Base-by-base conservation (phyloP, 306 rosid genomes). In the Senna siamea region DNA sequence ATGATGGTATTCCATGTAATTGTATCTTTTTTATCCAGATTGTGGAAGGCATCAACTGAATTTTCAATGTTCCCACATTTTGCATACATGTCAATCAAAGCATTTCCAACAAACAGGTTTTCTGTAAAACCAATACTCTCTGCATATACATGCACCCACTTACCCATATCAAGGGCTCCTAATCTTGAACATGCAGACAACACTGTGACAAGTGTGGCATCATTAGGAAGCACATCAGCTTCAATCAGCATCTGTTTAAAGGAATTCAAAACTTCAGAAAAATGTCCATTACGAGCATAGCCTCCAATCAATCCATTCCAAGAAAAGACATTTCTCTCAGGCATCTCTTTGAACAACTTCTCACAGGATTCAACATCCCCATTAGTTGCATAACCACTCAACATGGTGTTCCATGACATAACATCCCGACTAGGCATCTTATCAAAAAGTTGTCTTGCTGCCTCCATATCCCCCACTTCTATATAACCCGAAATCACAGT, bases 111-210 rank as follows among this genome's bases (percentile, higher is more conserved):
- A 67, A 69, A 85, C 68, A 90, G 34, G 64, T 85, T 88, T 50
- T 78, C 69, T 58, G 76, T 77, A 60, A 83, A 84, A 50, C 92
- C 92, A 40, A 78, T 67, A 53, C 66, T 85, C 56, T 76, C 83
- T 3, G 90, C 89, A 74, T 83, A 83, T 6, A 56, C 58, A 56
- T 83, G 87, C 57, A 80, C 84, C 84, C 87, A 80, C 75, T 79
- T 92, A 73, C 96, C 92, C 77, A 90, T 78, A 76, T 88, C 96
- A 84, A 90, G 93, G 46, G 92, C 89, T 63, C 98, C 94, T 68
- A 92, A 67, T 75, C 92, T 90, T 40, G 94, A 87, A 81, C 98
- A 90, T 0, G 91, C 81, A 1, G 94, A 84, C 55, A 92, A 28
- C 54, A 85, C 91, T 0, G 70, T 83, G 9, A 86, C 90, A 66